phyloP scores from a whole-genome alignment of 495 filamentous ascomycete genomes.

The Cairneyella variabilis region DNA sequence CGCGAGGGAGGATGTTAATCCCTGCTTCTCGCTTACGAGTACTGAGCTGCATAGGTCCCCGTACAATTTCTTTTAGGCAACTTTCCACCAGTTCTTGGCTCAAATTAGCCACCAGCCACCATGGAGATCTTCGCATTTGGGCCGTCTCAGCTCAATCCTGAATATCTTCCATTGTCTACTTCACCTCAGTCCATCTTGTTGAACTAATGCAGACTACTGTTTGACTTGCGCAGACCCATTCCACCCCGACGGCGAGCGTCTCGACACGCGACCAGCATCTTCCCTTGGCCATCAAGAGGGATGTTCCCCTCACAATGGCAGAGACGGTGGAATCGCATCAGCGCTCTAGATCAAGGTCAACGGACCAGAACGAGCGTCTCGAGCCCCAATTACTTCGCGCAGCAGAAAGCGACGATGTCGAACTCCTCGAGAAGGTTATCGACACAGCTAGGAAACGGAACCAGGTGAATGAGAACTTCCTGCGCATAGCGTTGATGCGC shows the following conservation, averaged over 20 bases:
- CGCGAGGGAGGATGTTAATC: no score
- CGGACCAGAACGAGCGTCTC: constrained; percentile 42
- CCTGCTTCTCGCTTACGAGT: no score
- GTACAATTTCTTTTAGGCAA: not conserved
- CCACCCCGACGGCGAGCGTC: not conserved
- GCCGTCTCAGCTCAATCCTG: not conserved
- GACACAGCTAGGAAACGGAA: constrained; percentile 36
- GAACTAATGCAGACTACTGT: no score
- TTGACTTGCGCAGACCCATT: not conserved
- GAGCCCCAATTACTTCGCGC: constrained; percentile 52
- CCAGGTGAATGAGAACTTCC: constrained; percentile 46
- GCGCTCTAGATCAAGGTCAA: constrained; percentile 38
- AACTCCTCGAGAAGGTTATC: constrained; percentile 35
- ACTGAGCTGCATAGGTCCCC: no score
- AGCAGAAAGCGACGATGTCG: constrained; percentile 39
- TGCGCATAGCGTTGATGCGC: constrained; percentile 48
- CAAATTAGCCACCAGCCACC: not conserved
- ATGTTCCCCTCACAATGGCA: constrained; percentile 10
- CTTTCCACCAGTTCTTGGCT: not conserved
- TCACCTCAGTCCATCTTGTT: not conserved
- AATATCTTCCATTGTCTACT: not conserved
- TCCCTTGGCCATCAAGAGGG: not conserved
- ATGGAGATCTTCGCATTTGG: not conserved
- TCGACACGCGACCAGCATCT: not conserved
- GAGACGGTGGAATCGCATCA: constrained; percentile 1